Percentiles rank a stretch among this genome's conserved stretches.
These are phyloP conservation scores for Melaleuca quinquenervia DNA, from an alignment of 345 rosid genomes.

Conservation along the genomic window DNA sequence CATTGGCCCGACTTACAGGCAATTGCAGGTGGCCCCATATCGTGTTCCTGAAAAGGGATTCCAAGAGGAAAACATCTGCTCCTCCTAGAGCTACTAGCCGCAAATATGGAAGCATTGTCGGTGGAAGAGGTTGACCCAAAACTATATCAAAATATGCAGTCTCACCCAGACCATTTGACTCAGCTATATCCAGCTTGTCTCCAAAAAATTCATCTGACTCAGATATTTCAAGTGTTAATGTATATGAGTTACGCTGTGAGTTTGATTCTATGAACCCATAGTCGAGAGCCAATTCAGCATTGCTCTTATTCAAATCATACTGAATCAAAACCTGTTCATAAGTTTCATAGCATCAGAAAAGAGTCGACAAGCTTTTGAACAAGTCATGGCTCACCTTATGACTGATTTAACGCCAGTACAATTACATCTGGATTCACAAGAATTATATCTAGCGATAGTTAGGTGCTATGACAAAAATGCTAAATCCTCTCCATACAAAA, in stretches of 20 bases:
- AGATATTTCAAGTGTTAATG: slow-evolving; percentile 65
- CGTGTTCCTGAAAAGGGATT: slow-evolving; percentile 71
- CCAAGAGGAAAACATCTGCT: slow-evolving; percentile 68
- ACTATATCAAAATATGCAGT: slow-evolving; percentile 64
- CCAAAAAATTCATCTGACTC: slow-evolving; percentile 59
- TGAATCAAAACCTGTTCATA: slow-evolving; percentile 65
- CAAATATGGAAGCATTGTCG: slow-evolving; percentile 62
- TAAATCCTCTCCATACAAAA: neutral
- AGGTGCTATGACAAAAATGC: neutral
- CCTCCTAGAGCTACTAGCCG: slow-evolving; percentile 85
- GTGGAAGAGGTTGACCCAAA: slow-evolving; percentile 59
- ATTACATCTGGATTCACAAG: neutral
- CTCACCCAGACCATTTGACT: slow-evolving; percentile 63
- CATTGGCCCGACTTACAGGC: slow-evolving; percentile 74
- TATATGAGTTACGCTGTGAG: slow-evolving; percentile 56
- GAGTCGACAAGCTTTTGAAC: neutral
- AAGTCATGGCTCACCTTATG: neutral
- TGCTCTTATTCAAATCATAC: slow-evolving; percentile 77
- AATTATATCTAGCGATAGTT: neutral
- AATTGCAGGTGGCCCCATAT: slow-evolving; percentile 87
- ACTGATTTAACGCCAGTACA: neutral
- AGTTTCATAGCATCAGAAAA: neutral
- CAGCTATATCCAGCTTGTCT: slow-evolving; percentile 84
- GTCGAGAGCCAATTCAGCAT: slow-evolving; percentile 85
- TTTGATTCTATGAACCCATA: slow-evolving; percentile 76